A percentile compares a stretch with the other conserved stretches of the same genome.
These are phyloP conservation scores for Datisca glomerata DNA, from an alignment of 306 rosid genomes.

Conservation along the genomic window DNA sequence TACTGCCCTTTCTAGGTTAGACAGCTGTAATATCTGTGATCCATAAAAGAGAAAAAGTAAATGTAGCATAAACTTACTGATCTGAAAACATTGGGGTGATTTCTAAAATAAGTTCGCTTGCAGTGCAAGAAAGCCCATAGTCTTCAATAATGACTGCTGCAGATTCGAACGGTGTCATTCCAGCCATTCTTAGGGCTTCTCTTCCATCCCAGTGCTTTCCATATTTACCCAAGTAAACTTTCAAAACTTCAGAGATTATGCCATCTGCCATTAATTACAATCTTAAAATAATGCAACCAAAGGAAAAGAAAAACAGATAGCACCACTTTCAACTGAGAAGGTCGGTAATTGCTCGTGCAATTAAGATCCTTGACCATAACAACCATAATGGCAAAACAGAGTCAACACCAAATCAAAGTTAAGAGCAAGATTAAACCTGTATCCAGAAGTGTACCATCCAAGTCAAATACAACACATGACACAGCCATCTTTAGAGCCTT, in stretches of 20 bases:
- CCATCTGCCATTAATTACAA: constrained; percentile 38
- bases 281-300: neutral
- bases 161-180: constrained; percentile 66
- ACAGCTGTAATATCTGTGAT: too few relatives aligned
- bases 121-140: constrained; percentile 69
- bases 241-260: constrained; percentile 46
- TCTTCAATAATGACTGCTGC: constrained; percentile 56
- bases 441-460: constrained; percentile 79
- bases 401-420: neutral
- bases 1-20: too few relatives aligned
- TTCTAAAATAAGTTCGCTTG: constrained; percentile 45
- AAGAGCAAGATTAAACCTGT: constrained; percentile 37
- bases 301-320: constrained; percentile 10
- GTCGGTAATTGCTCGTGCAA: too few relatives aligned
- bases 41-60: too few relatives aligned
- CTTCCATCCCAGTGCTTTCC: constrained; percentile 95
- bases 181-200: constrained; percentile 45
- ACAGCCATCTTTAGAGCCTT: constrained; percentile 31
- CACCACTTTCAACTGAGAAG: neutral
- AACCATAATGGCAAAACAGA: neutral
- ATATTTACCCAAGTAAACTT: constrained; percentile 33
- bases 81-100: constrained; percentile 52
- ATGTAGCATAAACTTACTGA: too few relatives aligned
- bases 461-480: constrained; percentile 67
- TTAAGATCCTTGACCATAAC: too few relatives aligned